phyloP scores from a whole-genome alignment of 108 stramenopile species.

The Chaetoceros muelleri region DNA sequence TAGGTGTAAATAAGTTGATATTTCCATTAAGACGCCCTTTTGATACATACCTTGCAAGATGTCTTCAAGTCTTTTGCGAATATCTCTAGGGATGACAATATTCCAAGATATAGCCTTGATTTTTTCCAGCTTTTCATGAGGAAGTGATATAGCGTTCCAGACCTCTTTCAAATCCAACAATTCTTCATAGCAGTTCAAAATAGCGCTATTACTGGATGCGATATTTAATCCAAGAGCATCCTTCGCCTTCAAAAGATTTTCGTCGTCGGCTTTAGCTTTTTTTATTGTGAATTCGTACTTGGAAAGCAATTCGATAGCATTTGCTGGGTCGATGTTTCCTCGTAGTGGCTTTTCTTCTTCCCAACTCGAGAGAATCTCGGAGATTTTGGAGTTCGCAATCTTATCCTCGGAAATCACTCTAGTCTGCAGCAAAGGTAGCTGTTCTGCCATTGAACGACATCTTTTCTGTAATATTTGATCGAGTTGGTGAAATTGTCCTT shows the following conservation, averaged over 20 bases:
- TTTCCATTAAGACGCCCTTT: no score
- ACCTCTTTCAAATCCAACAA: slow-evolving; percentile 81
- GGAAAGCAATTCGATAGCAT: slow-evolving; percentile 79
- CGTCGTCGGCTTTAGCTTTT: slow-evolving; percentile 63
- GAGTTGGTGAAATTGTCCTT: slow-evolving; percentile 77
- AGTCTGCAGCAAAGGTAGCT: slow-evolving; percentile 84
- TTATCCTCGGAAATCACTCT: slow-evolving; percentile 88
- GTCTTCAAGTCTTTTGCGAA: slow-evolving; percentile 80
- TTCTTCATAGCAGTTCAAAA: slow-evolving; percentile 60
- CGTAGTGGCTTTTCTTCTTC: slow-evolving; percentile 80
- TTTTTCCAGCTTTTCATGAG: slow-evolving; percentile 44
- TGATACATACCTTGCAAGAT: slow-evolving; percentile 64
- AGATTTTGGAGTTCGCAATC: slow-evolving; percentile 54
- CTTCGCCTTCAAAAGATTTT: slow-evolving; percentile 72
- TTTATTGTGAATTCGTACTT: slow-evolving; percentile 73
- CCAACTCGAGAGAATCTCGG: slow-evolving; percentile 70
- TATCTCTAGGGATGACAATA: slow-evolving; percentile 69
- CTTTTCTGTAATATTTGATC: slow-evolving; percentile 80
- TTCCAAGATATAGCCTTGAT: slow-evolving; percentile 85
- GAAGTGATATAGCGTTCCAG: slow-evolving; percentile 75
- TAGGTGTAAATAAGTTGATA: no score
- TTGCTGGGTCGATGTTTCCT: slow-evolving; percentile 58
- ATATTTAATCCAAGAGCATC: slow-evolving; percentile 80
- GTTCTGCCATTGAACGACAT: slow-evolving; percentile 81
- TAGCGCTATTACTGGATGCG: slow-evolving; percentile 33